Conservation (phyloP, 2,329 filamentous ascomycete species). For the Lanzia echinophila region DNA sequence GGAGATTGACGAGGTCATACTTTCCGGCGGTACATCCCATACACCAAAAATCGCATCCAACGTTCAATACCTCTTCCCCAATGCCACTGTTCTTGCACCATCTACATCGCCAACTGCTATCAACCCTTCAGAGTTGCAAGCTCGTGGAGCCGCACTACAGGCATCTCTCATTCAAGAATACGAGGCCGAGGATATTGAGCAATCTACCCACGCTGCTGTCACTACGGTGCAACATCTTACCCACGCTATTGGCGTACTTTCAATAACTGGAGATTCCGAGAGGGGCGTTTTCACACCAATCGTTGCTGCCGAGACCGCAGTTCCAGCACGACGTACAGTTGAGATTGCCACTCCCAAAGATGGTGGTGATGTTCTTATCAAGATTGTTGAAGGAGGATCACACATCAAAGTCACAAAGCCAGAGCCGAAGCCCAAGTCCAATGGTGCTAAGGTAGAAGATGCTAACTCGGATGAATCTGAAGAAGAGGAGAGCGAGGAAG, state of each 20-base stretch:
- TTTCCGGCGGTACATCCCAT: conserved; percentile 87
- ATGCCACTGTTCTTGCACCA: conserved; percentile 75
- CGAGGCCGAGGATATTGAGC: conserved; percentile 86
- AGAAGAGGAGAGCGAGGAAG: conserved; percentile 60
- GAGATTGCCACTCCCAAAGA: conserved; percentile 70
- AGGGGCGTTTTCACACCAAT: conserved; percentile 73
- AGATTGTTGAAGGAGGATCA: conserved; percentile 78
- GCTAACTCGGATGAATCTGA: conserved; percentile 50
- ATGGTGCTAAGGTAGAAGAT: conserved; percentile 50
- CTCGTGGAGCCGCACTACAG: conserved; percentile 89
- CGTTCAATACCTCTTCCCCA: conserved; percentile 72
- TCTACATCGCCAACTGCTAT: conserved; percentile 70
- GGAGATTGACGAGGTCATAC: conserved; percentile 90
- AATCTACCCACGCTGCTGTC: conserved; percentile 91
- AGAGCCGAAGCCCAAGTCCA: conserved; percentile 65
- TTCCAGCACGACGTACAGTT: conserved; percentile 78
- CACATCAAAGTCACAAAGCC: conserved; percentile 93
- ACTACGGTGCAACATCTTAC: conserved; percentile 87
- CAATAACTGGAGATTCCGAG: conserved; percentile 49
- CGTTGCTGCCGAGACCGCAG: conserved; percentile 78
- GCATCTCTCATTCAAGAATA: conserved; percentile 92
- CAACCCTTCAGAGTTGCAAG: conserved; percentile 87
- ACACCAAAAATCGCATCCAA: conserved; percentile 87
- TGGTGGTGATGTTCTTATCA: conserved; percentile 82
- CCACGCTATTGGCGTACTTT: conserved; percentile 81